Evolutionary conservation across 108 stramenopile species (phyloP).

Genomic region (Cyclotella kingstonii): DNA sequence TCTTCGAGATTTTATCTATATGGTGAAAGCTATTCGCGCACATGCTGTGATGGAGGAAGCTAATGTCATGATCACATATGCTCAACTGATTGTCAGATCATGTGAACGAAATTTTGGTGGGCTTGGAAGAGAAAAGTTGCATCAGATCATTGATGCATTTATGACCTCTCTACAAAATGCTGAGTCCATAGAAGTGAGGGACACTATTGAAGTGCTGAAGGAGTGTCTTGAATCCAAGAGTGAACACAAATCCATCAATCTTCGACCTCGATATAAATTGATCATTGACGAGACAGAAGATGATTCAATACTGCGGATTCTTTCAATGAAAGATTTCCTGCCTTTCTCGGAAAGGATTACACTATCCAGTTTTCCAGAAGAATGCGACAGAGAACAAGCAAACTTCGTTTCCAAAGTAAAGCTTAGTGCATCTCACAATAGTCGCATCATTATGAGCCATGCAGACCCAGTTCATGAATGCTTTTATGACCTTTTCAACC

Average conservation of each 20-base stretch:
- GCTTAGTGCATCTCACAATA: constrained; percentile 34
- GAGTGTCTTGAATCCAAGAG: constrained; percentile 10
- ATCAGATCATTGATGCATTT: constrained; percentile 13
- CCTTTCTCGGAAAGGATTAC: constrained; percentile 13
- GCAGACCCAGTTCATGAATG: constrained; percentile 30
- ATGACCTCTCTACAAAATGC: too few relatives aligned
- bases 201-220: constrained; percentile 18
- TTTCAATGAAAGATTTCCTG: constrained; percentile 19
- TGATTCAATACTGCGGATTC: constrained; percentile 29
- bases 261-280: constrained; percentile 33
- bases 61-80: constrained; percentile 2
- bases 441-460: constrained; percentile 30
- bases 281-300: constrained; percentile 33
- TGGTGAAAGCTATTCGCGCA: constrained; percentile 16
- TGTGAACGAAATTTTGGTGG: constrained; percentile 30
- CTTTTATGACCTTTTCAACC: constrained; percentile 51
- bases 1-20: constrained; percentile 26
- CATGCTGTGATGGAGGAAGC: constrained; percentile 6
- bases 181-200: not conserved
- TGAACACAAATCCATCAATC: constrained; percentile 5
- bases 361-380: constrained; percentile 26
- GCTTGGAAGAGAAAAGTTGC: constrained; percentile 9
- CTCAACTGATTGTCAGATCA: not conserved
- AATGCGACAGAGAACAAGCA: constrained; percentile 18
- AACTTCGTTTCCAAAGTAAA: constrained; percentile 33